Evolutionary conservation across 2,329 filamentous ascomycete species (phyloP).

Genomic region (Geoglossum cookeanum): DNA sequence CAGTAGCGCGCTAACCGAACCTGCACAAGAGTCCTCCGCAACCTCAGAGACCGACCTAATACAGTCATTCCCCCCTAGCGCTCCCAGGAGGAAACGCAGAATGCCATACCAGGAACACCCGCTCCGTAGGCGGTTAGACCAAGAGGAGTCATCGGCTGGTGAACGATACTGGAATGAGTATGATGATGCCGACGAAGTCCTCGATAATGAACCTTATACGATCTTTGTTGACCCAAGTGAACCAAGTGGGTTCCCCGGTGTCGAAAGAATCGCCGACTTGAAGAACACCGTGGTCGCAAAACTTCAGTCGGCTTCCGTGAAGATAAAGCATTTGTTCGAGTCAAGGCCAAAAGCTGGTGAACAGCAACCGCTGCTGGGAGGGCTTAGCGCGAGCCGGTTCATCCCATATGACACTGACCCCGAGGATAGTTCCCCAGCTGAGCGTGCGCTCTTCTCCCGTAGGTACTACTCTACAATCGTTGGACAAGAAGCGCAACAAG

Average conservation of each 20-base stretch:
- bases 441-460: background rate
- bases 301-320: constrained; percentile 14
- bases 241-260: constrained; percentile 38
- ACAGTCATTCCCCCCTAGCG: background rate
- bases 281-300: background rate
- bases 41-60: constrained; percentile 13
- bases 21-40: constrained; percentile 12
- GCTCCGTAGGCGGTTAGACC: background rate
- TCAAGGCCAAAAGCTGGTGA: background rate
- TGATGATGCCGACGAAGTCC: constrained; percentile 53
- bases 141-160: constrained; percentile 6
- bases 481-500: constrained; percentile 16
- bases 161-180: constrained; percentile 67
- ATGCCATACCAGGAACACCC: background rate
- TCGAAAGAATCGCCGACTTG: background rate
- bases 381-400: background rate
- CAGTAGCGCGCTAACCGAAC: constrained; percentile 13
- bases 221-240: constrained; percentile 59
- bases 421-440: background rate
- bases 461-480: constrained; percentile 14
- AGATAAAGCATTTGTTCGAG: constrained; percentile 30
- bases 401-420: background rate
- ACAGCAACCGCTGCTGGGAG: background rate
- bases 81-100: constrained; percentile 8
- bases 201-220: constrained; percentile 41